A percentile compares a stretch with the other conserved stretches of the same genome.
phyloP scores from a whole-genome alignment of 805 yeast genomes.

The Lachancea thermotolerans region DNA sequence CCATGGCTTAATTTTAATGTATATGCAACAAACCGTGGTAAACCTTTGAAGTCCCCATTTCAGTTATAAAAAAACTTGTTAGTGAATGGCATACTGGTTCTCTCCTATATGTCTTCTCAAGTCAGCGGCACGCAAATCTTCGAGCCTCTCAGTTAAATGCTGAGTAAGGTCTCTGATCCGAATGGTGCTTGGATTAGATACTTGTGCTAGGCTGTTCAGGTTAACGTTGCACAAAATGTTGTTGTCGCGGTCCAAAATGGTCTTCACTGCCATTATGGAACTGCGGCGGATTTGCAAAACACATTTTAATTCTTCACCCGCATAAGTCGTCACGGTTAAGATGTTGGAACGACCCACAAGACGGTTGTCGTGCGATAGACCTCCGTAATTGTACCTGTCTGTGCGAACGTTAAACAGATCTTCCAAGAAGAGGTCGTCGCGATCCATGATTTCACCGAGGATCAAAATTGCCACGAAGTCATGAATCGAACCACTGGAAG shows the following conservation, averaged over 20 bases:
- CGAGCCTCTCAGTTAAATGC: conserved; percentile 4
- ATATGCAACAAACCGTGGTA: no score
- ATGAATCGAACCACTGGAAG: conserved; percentile 21
- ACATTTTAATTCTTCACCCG: background rate
- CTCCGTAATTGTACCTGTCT: conserved; percentile 8
- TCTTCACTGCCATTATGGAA: background rate
- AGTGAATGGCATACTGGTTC: conserved; percentile 16
- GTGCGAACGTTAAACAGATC: conserved; percentile 20
- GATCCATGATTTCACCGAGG: conserved; percentile 19
- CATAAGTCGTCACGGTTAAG: background rate
- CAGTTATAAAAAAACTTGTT: background rate
- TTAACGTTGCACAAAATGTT: background rate
- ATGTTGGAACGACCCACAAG: conserved; percentile 4
- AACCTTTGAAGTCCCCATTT: no score
- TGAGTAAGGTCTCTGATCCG: conserved; percentile 3
- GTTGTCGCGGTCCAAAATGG: background rate
- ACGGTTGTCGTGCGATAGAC: background rate
- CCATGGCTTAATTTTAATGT: no score
- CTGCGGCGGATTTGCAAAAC: conserved; percentile 1
- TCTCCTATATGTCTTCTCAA: conserved; percentile 29
- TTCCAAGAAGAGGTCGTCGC: conserved; percentile 21
- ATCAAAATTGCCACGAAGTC: conserved; percentile 22
- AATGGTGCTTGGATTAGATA: background rate
- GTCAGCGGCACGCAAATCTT: conserved; percentile 18
- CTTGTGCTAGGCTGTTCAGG: background rate